Base-by-base conservation (phyloP, 2,329 filamentous ascomycete genomes). In the Xylariomycetidae sp. region DNA sequence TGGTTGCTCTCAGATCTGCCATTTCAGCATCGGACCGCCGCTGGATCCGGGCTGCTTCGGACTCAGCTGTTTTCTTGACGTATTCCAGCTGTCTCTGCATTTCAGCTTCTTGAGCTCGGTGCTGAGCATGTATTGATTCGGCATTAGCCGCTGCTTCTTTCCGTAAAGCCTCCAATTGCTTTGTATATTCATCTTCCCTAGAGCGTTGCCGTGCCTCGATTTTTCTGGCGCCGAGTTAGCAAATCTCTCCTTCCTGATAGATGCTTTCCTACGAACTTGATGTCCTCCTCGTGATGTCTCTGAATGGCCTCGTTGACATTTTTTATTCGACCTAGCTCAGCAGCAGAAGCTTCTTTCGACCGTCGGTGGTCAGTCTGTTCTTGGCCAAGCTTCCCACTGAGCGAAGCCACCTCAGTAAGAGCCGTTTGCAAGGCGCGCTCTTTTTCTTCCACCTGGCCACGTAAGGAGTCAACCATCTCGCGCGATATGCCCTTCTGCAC, bases 401-500 rank as follows among this genome's bases (percentile, higher is more conserved):
- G 57, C 4, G 67, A 63, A 7, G 67, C 57, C 5, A 69, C 49
- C 25, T 68, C 63, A 9, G 63, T 59, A 30, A 72, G 64, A 2
- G 62, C 57, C 25, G 71, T 66, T 39, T 72, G 63, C 16, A 80
- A 50, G 2, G 62, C 56, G 19, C 60, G 61, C 15, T 79, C 80
- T 42, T 82, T 87, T 39, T 90, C 82, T 39, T 85, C 80, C 1
- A 94, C 60, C 54, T 96, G 83, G 4, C 72, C 71, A 31, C 87
- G 80, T 19, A 98, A 67, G 1, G 84, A 82, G 57, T 98, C 92
- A 4, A 98, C 85, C 23, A 97, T 67, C 50, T 97, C 88, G 25
- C 90, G 77, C n/a, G 94, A 95, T 23, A 98, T 85, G 4, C 90
- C 90, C 51, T 90, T 89, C 46, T 92, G 82, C 9, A 89, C 66